These are phyloP conservation scores for Nakaseomyces kungkrabaensis DNA, from an alignment of 1,139 yeast genomes.

Conservation along the genomic window DNA sequence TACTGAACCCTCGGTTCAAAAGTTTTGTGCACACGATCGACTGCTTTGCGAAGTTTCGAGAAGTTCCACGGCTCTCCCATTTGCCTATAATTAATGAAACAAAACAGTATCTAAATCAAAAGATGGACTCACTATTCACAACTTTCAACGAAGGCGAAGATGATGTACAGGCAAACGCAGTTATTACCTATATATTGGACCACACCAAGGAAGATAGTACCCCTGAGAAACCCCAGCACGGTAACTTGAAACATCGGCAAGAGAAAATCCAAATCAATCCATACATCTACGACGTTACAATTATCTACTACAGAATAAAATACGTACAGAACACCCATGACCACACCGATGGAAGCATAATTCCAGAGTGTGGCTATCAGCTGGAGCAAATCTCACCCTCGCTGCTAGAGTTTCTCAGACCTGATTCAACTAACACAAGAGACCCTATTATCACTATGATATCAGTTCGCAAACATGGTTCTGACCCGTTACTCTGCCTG, in stretches of 20 bases:
- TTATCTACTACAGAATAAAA: constrained; percentile 35
- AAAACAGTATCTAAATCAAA: constrained; percentile 9
- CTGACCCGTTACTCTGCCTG: constrained; percentile 40
- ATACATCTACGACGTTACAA: constrained; percentile 40
- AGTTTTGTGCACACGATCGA: constrained; percentile 38
- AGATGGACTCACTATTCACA: constrained; percentile 25
- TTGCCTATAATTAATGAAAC: constrained; percentile 9
- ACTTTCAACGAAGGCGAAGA: constrained; percentile 18
- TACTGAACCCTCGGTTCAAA: constrained; percentile 56
- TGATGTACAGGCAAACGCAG: background rate
- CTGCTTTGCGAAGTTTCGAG: constrained; percentile 40
- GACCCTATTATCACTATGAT: constrained; percentile 39
- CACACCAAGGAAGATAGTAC: background rate
- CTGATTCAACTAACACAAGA: constrained; percentile 20
- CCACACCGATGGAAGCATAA: constrained; percentile 17
- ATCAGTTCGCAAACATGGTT: constrained; percentile 38
- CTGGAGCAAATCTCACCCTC: constrained; percentile 39
- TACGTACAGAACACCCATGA: constrained; percentile 13
- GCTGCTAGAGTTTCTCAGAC: constrained; percentile 45
- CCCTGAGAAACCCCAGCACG: background rate
- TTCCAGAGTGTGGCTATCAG: constrained; percentile 22
- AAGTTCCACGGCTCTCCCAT: constrained; percentile 19
- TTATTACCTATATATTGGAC: constrained; percentile 6
- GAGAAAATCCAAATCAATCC: constrained; percentile 12
- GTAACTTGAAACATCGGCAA: constrained; percentile 10